Percentiles rank a stretch among this genome's conserved stretches.
Conservation (phyloP, 345 rosid species). For the Citrus trifoliata region DNA sequence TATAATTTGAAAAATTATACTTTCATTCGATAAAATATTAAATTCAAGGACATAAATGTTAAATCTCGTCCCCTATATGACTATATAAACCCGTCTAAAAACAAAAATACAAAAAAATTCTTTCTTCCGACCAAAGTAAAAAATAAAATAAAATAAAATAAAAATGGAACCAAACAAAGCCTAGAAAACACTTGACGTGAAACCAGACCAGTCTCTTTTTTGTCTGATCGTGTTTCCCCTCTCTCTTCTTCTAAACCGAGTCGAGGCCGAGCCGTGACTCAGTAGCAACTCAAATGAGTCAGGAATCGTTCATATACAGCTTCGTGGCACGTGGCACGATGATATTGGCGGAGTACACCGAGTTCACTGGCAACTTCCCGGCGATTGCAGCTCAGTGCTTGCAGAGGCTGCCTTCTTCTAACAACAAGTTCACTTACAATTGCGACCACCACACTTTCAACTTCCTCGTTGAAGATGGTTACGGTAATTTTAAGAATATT, state of each 20-base stretch:
- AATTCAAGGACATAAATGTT: not conserved
- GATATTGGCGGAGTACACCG: conserved; percentile 89
- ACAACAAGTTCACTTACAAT: conserved; percentile 94
- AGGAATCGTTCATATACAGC: conserved; percentile 93
- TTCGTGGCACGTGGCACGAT: conserved; percentile 95
- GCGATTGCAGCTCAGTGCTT: conserved; percentile 95
- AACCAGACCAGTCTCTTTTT: not conserved
- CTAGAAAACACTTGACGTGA: not conserved
- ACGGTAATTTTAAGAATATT: conserved; percentile 37
- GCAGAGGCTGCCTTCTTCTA: conserved; percentile 78
- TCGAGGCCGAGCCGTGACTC: not conserved
- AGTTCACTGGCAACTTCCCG: conserved; percentile 98
- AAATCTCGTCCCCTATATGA: not conserved
- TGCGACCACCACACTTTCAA: conserved; percentile 98
- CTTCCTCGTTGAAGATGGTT: conserved; percentile 93
- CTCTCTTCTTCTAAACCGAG: not conserved
- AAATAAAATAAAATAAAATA: not conserved
- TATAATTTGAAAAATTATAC: too few species aligned
- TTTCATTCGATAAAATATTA: too few species aligned
- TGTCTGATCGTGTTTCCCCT: not conserved
- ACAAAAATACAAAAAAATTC: not conserved
- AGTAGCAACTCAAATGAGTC: conserved; percentile 51
- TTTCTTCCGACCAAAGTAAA: conserved; percentile 16
- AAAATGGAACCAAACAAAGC: not conserved
- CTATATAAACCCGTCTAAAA: too few species aligned